phyloP scores from a whole-genome alignment of 2,329 filamentous ascomycete species.

The Pestalotiopsis sp. region DNA sequence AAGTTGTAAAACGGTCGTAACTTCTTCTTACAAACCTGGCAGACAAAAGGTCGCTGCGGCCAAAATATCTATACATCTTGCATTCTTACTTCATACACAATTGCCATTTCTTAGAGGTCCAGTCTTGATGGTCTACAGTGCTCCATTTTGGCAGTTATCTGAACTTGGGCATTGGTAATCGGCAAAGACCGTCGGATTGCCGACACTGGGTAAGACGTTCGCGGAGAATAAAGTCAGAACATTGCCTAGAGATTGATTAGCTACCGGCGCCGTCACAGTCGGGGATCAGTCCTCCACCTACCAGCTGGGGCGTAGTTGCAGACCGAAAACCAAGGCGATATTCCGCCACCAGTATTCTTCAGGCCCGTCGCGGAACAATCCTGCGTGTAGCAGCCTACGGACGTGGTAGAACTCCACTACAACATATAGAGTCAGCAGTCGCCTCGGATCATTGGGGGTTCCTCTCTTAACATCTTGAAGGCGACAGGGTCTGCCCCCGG shows the following conservation, averaged over 20 bases:
- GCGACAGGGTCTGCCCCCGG: too few species aligned
- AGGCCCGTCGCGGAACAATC: not conserved
- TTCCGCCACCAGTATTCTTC: not conserved
- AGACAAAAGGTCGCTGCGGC: too few species aligned
- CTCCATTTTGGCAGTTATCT: not conserved
- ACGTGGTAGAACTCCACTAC: not conserved
- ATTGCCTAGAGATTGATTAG: not conserved
- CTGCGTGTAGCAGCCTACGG: slow-evolving; percentile 6
- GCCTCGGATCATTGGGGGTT: too few species aligned
- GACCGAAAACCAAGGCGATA: not conserved
- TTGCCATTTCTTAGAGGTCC: not conserved
- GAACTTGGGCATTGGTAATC: not conserved
- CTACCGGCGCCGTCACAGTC: not conserved
- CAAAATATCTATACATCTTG: not conserved
- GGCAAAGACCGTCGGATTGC: not conserved
- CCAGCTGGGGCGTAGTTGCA: slow-evolving; percentile 4
- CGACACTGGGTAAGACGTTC: not conserved
- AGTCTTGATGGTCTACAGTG: not conserved
- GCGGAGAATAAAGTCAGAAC: not conserved
- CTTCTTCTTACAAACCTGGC: too few species aligned
- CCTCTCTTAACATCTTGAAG: too few species aligned
- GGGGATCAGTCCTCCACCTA: not conserved
- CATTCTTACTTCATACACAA: not conserved
- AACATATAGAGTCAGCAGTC: not conserved
- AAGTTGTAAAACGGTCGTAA: too few species aligned